These are phyloP conservation scores for Prunus dulcis DNA, from an alignment of 306 rosid species.

Conservation along the genomic window DNA sequence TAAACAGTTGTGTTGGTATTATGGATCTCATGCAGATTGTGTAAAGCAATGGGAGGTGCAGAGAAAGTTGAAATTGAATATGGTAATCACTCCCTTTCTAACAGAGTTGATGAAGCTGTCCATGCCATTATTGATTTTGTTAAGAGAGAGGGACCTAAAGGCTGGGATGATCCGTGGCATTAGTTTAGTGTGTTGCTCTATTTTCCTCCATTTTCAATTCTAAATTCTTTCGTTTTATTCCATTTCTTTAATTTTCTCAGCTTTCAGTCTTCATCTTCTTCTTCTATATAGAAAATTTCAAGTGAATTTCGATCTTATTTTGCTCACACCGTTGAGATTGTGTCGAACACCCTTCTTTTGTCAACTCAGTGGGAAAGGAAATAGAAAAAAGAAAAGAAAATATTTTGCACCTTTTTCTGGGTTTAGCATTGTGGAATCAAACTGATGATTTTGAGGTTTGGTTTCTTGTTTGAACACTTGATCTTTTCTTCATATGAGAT, in stretches of 20 bases:
- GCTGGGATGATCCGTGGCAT: slow-evolving; percentile 99
- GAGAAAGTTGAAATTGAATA: slow-evolving; percentile 88
- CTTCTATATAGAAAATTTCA: slow-evolving; percentile 6
- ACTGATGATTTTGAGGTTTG: background rate
- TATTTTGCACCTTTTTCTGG: background rate
- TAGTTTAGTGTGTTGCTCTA: slow-evolving; percentile 36
- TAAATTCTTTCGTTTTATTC: slow-evolving; percentile 3
- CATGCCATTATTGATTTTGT: slow-evolving; percentile 74
- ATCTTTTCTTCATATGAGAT: background rate
- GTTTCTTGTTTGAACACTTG: background rate
- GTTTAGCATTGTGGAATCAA: background rate
- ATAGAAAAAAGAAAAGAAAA: background rate
- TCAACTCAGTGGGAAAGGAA: background rate
- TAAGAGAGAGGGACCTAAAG: slow-evolving; percentile 86
- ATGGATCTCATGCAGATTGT: slow-evolving; percentile 58
- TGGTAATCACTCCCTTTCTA: slow-evolving; percentile 95
- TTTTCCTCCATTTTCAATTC: background rate
- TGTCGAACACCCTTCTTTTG: background rate
- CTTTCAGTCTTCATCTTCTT: slow-evolving; percentile 5
- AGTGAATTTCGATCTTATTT: background rate
- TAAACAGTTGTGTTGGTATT: slow-evolving; percentile 7
- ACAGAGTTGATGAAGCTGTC: slow-evolving; percentile 83
- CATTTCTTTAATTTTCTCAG: slow-evolving; percentile 2
- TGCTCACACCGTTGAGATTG: slow-evolving; percentile 2
- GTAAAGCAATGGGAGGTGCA: slow-evolving; percentile 93